Conservation (phyloP, 306 rosid species). For the Spatholobus suberectus region DNA sequence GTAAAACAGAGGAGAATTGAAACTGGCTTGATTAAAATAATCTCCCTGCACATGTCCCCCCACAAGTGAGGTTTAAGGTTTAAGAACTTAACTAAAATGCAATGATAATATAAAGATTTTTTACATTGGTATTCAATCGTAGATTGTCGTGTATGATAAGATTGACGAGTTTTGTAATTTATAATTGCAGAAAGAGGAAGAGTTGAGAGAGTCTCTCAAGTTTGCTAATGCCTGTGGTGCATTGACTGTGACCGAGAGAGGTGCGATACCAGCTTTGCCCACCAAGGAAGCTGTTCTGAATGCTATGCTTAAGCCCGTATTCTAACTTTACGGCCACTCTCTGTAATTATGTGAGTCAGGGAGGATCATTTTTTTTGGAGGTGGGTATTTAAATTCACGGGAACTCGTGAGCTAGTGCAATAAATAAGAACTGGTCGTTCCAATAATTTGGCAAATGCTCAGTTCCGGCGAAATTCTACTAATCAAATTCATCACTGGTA, state of each 20-base stretch:
- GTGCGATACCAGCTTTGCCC: conserved; percentile 98
- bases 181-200: conserved; percentile 83
- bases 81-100: too few species aligned
- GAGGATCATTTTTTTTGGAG: conserved; percentile 3
- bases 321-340: conserved; percentile 38
- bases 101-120: too few species aligned
- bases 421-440: conserved; percentile 36
- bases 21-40: conserved; percentile 13
- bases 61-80: conserved; percentile 1
- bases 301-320: conserved; percentile 61
- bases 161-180: too few species aligned
- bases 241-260: conserved; percentile 88
- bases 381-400: conserved; percentile 21
- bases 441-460: conserved; percentile 20
- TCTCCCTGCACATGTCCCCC: neutral
- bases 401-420: conserved; percentile 28
- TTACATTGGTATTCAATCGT: too few species aligned
- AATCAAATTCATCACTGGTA: neutral
- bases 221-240: conserved; percentile 98
- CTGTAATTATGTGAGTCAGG: neutral
- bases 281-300: conserved; percentile 74
- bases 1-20: neutral
- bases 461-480: conserved; percentile 22
- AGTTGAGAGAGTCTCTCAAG: conserved; percentile 81
- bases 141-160: too few species aligned